phyloP scores from a whole-genome alignment of 2,329 filamentous ascomycete species.

The Zelopaecilomyces penicillatus region DNA sequence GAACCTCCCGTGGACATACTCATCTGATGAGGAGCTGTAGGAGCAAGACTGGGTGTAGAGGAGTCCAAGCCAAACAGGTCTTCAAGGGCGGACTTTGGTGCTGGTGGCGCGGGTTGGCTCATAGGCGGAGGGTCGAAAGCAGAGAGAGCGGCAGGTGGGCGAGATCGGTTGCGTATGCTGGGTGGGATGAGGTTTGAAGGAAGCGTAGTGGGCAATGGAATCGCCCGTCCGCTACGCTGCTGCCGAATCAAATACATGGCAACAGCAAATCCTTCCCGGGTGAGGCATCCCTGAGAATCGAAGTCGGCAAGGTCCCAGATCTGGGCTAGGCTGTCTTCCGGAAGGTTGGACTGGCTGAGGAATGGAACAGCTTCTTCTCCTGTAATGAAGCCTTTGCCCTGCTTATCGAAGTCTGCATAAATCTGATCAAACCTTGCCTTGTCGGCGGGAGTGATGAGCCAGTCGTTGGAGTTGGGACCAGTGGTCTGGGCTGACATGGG shows the following conservation, averaged over 20 bases:
- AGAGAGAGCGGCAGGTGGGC: slow-evolving; percentile 42
- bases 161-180: slow-evolving; percentile 61
- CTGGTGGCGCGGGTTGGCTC: slow-evolving; percentile 28
- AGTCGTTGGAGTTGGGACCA: slow-evolving; percentile 44
- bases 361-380: slow-evolving; percentile 93
- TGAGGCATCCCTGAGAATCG: slow-evolving; percentile 78
- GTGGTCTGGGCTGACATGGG: slow-evolving; percentile 37
- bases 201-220: slow-evolving; percentile 63
- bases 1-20: slow-evolving; percentile 69
- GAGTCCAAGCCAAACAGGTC: slow-evolving; percentile 91
- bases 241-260: slow-evolving; percentile 96
- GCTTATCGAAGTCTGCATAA: slow-evolving; percentile 75
- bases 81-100: slow-evolving; percentile 75
- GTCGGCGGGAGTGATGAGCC: slow-evolving; percentile 75
- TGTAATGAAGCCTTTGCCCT: slow-evolving; percentile 73
- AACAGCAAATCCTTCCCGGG: slow-evolving; percentile 86
- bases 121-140: slow-evolving; percentile 42
- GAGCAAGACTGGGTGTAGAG: slow-evolving; percentile 36
- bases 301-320: slow-evolving; percentile 98
- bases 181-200: slow-evolving; percentile 79
- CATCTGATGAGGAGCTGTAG: slow-evolving; percentile 49
- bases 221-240: slow-evolving; percentile 62
- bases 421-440: slow-evolving; percentile 83
- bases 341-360: slow-evolving; percentile 82
- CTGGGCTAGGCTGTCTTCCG: slow-evolving; percentile 81